These are phyloP conservation scores for Penicillium sp. DNA, from an alignment of 2,329 filamentous ascomycete species.

Conservation along the genomic window DNA sequence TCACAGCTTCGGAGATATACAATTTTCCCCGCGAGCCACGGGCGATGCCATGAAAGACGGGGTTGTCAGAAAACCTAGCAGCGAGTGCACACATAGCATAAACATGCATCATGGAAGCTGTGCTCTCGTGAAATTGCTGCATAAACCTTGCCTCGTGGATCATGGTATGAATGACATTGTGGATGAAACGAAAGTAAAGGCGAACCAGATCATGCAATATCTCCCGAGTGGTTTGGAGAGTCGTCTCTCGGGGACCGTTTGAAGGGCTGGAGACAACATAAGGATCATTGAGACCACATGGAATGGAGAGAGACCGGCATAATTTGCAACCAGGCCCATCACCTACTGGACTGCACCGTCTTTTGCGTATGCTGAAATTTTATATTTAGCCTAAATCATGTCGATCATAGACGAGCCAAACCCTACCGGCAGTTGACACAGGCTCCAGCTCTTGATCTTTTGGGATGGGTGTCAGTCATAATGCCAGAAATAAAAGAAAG, in stretches of 20 bases:
- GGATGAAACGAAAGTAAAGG: conserved; percentile 24
- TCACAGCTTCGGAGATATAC: conserved; percentile 13
- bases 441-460: not conserved
- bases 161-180: conserved; percentile 24
- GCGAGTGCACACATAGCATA: conserved; percentile 24
- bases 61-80: conserved; percentile 21
- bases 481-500: not conserved
- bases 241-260: not conserved
- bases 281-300: no score
- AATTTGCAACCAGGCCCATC: no score
- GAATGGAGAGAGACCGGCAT: no score
- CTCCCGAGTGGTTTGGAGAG: not conserved
- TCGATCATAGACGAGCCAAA: no score
- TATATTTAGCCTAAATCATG: not conserved
- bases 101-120: conserved; percentile 16
- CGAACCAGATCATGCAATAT: conserved; percentile 13
- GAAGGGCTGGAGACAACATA: not conserved
- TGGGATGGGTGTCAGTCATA: not conserved
- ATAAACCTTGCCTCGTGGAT: conserved; percentile 23
- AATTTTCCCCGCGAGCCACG: conserved; percentile 16
- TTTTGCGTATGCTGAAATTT: conserved; percentile 5
- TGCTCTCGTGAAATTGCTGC: conserved; percentile 15
- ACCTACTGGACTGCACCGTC: conserved; percentile 15
- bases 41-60: not conserved
- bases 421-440: not conserved